Evolutionary conservation across 192 early-diverging fungal genomes (phyloP).

Genomic region (Rhizoclosmatium sp.): DNA sequence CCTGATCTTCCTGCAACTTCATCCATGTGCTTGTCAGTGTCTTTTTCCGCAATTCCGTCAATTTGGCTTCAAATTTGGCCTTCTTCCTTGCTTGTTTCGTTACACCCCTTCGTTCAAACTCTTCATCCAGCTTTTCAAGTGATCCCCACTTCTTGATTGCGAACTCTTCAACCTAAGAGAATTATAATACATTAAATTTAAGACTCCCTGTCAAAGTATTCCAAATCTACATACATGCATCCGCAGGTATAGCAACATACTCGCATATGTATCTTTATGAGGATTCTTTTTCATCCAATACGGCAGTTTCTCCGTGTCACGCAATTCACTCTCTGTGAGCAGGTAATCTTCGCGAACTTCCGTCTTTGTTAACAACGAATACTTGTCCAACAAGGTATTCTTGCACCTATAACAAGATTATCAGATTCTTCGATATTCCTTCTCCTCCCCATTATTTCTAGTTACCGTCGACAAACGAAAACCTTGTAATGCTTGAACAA

Average conservation of each 20-base stretch:
- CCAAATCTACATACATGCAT: slow-evolving; percentile 61
- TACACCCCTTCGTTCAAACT: slow-evolving; percentile 81
- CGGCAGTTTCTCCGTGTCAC: slow-evolving; percentile 78
- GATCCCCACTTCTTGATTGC: slow-evolving; percentile 95
- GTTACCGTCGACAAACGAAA: slow-evolving; percentile 66
- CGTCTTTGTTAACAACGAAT: slow-evolving; percentile 94
- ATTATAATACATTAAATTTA: no score
- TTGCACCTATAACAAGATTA: slow-evolving; percentile 63
- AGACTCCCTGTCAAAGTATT: background rate
- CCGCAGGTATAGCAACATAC: slow-evolving; percentile 95
- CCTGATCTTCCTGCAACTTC: slow-evolving; percentile 57
- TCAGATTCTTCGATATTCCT: background rate
- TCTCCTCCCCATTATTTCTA: background rate
- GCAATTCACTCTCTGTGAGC: slow-evolving; percentile 93
- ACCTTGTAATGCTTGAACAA: slow-evolving; percentile 77
- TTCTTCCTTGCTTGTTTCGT: slow-evolving; percentile 86
- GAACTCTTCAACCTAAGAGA: slow-evolving; percentile 52
- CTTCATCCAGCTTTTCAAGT: slow-evolving; percentile 82
- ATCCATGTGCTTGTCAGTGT: slow-evolving; percentile 80
- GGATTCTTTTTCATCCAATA: slow-evolving; percentile 92
- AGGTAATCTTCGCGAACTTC: slow-evolving; percentile 90
- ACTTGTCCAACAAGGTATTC: slow-evolving; percentile 83
- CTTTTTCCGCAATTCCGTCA: slow-evolving; percentile 79
- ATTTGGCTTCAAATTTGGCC: slow-evolving; percentile 79
- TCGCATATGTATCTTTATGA: slow-evolving; percentile 94